Base-by-base conservation (phyloP, 148 eudicot species). In the Heliosperma pusillum region DNA sequence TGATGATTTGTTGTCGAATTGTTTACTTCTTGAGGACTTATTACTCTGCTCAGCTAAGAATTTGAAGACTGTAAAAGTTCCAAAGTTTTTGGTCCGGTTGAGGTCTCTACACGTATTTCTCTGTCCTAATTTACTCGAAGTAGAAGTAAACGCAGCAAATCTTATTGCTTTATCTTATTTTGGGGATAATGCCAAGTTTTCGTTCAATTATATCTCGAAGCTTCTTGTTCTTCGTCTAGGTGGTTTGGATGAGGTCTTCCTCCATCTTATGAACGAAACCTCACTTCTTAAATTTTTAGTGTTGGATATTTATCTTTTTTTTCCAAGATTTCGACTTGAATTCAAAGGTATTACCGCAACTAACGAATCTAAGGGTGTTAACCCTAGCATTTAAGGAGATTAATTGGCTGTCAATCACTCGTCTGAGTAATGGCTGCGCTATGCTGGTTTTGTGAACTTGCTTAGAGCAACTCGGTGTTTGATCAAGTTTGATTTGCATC, bases 1-100 rank as follows among this genome's bases (percentile, higher is more conserved):
- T 59, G 74, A 69, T 21, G 60, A 76, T 45, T 22, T 76, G 21
- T 0, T 76, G 69, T 69, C 79, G 13, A 76, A 59, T 76, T 76
- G 79, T 45, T 61, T 59, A 25, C 30, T 69, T 40, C 66, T 76
- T 8, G 45, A 59, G 59, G 74, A 60, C 19, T 58, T 76, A 15
- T 26, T 69, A 61, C 67, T 76, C 63, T 59, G 69, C 79, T 69
- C 68, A 19, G 74, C 74, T 12, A 47, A 45, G 16, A 45, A 27
- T 20, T 20, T 76, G 16, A 59, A 10, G 29, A 44, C 0, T 11
- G 21, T 76, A 59, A 61, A n/a, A 44, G 60, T 76, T 3, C 79
- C 74, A 0, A 29, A 26, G 25, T 69, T 68, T 3, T 57, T 76
- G 69, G 13, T 20, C 3, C 57, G 42, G 68, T 76, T 76, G 74